Evolutionary conservation across 2,329 filamentous ascomycete species (phyloP), one percentile per base, ranked within the genome.

Genomic region (Uncinocarpus reesii): DNA sequence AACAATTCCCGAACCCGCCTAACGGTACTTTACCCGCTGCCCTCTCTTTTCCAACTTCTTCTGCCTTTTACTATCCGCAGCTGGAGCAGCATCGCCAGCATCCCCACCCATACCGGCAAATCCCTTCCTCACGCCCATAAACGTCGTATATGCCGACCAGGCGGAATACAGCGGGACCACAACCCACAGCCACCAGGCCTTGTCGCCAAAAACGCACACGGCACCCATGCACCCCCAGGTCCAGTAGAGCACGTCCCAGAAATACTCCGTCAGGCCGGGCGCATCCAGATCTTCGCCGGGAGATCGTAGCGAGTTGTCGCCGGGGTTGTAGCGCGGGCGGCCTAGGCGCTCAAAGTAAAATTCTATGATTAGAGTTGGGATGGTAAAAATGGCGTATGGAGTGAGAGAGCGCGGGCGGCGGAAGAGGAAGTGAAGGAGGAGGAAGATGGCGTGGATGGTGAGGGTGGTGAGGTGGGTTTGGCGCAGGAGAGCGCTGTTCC

Each of bases 191-290:
- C 79, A 78, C 82, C 82, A 86, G 2, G 72, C 85, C 71, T 83
- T 83, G 64, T 95, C 88, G 3, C 92, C 92, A 41, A 90, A 77
- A 23, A 94, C 54, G 13, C 83, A 76, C 11, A 83, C 88, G n/a
- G 83, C 65, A 7, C 82, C 67, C 34, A 86, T 71, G 47, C 81
- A 84, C 8, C 79, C 81, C 82, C 89, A 95, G 0, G 88, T 95
- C 71, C 94, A 87, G 78, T 95, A 96, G 46, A 95, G 73, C 42
- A 95, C 79, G 69, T 98, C 92, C 77, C 94, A 98, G 84, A 96
- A 86, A 73, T 93, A 96, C 69, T 95, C 92, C 8, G 90, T 96
- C 71, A 98, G 70, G 3, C 92, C 92, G 28, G 83, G 77, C 7
- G 87, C 86, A 46, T 84, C 80, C 44, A 98, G 78, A 65, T 98